phyloP scores from a whole-genome alignment of 371 early-diverging fungal genomes.

The Mortierella polycephala region DNA sequence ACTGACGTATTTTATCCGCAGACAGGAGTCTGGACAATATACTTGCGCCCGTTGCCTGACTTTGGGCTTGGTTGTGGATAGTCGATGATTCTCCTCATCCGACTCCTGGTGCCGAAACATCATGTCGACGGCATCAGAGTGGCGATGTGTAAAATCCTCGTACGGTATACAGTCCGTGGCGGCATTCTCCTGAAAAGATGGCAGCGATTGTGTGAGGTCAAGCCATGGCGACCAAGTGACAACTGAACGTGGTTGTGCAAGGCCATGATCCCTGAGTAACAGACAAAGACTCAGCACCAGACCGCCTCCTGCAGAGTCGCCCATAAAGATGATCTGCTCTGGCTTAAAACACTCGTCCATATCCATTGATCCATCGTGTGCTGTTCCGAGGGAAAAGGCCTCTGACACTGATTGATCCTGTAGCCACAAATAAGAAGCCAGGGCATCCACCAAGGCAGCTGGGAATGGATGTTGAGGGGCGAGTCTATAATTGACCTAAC shows the following conservation, averaged over 20 bases:
- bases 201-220: conserved; percentile 38
- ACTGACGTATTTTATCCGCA: conserved; percentile 46
- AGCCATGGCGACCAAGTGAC: conserved; percentile 49
- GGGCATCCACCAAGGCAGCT: conserved; percentile 37
- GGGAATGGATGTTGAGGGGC: conserved; percentile 49
- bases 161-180: conserved; percentile 39
- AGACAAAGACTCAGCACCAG: conserved; percentile 53
- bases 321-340: conserved; percentile 60
- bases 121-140: conserved; percentile 31
- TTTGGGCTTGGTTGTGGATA: neutral
- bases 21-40: conserved; percentile 40
- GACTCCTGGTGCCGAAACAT: conserved; percentile 28
- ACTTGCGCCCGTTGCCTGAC: conserved; percentile 38
- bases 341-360: conserved; percentile 31
- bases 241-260: conserved; percentile 42
- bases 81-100: neutral
- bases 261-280: conserved; percentile 49
- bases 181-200: conserved; percentile 41
- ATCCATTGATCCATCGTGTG: neutral
- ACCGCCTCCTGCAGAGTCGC: conserved; percentile 76
- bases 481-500: conserved; percentile 41
- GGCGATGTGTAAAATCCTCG: conserved; percentile 26
- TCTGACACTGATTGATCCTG: conserved; percentile 38
- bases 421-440: conserved; percentile 45
- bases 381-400: conserved; percentile 6